A percentile compares a stretch with the other conserved stretches of the same genome.
Conservation (phyloP, 805 yeast species). For the Clavispora phyllophila region DNA sequence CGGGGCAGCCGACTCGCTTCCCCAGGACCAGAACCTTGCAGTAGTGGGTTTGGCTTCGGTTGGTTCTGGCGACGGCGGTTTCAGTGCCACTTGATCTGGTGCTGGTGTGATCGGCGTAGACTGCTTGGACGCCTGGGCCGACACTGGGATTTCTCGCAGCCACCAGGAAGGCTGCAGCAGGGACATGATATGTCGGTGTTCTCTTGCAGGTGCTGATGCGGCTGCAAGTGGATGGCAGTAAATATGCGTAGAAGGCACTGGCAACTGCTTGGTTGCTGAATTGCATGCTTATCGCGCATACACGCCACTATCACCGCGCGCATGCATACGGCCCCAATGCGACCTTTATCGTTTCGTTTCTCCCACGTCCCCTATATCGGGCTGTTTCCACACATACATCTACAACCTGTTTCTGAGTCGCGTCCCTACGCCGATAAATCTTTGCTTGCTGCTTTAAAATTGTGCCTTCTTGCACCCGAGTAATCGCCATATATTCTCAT, state of each 20-base stretch:
- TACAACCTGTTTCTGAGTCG: too few relatives aligned
- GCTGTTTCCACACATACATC: too few relatives aligned
- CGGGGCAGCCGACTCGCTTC: too few relatives aligned
- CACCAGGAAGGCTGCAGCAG: not conserved
- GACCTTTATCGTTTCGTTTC: not conserved
- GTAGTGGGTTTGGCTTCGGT: not conserved
- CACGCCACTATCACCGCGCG: not conserved
- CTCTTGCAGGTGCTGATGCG: not conserved
- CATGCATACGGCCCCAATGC: not conserved
- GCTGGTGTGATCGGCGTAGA: too few relatives aligned
- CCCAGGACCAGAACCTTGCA: not conserved
- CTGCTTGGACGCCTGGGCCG: too few relatives aligned
- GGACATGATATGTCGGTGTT: not conserved
- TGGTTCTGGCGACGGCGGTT: not conserved
- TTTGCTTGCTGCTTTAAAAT: too few relatives aligned
- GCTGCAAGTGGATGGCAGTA: not conserved
- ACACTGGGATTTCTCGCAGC: not conserved
- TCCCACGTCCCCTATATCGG: too few relatives aligned
- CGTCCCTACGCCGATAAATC: too few relatives aligned
- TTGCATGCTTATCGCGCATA: not conserved
- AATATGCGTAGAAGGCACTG: not conserved
- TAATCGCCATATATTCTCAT: too few relatives aligned
- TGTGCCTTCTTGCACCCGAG: too few relatives aligned
- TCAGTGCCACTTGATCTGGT: too few relatives aligned
- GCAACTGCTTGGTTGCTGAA: not conserved